Evolutionary conservation across 768 basidiomycete species (phyloP), one percentile per base, ranked within the genome.

Genomic region (Tylopilus felleus): DNA sequence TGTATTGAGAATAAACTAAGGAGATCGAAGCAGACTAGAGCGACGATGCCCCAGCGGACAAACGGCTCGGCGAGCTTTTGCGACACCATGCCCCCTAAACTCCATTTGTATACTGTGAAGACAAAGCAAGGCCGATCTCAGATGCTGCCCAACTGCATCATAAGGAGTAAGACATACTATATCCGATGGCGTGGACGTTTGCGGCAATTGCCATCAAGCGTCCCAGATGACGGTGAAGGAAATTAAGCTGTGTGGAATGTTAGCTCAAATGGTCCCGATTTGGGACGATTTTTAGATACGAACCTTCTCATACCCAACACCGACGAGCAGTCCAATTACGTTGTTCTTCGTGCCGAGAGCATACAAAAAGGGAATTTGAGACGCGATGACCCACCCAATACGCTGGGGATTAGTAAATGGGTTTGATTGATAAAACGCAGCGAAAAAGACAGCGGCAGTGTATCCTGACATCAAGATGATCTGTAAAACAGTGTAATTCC

Each of bases 321-420:
- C 86, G 19, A 85, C 60, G 8, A 86, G 60, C 43, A 73, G 64
- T 9, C 83, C 82, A 13, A 86, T 63, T 22, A 85, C 51, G 64
- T 80, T 88, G 67, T 88, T 89, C 75, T 92, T 91, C 44, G 81
- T 78, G 12, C 80, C 82, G 28, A 90, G 74, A 1, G 77, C 76
- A 64, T 85, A 78, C 19, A 86, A 74, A 49, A 86, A 73, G 0
- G 86, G 88, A 17, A 88, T 57, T 54, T 89, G 87, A 4, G 83
- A 78, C 19, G 77, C 67, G 12, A 81, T 74, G 6, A 88, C 69
- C 73, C 73, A 83, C 1, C 80, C 85, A 6, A 74, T 65, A 4
- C 84, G 79, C 2, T 71, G 55, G 16, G 77, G 71, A 56, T 81
- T 74, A 7, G 70, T 71, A 65, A 87, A 82, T 8, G 80, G 74